Evolutionary conservation across 345 rosid species (phyloP).

Genomic region (Gossypium raimondii): DNA sequence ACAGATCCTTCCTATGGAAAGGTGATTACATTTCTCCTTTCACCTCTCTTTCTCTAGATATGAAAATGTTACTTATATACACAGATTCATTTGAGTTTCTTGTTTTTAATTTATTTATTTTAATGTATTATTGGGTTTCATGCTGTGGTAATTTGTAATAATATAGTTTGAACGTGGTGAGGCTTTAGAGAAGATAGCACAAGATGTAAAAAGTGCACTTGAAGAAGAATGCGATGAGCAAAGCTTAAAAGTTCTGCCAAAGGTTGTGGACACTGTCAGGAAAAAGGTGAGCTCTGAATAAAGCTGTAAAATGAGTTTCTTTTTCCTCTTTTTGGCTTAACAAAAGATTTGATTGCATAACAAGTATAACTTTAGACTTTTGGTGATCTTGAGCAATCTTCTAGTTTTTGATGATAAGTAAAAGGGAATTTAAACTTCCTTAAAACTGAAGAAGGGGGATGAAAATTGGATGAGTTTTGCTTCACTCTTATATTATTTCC

Average conservation of each 20-base stretch:
- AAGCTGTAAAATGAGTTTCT: background rate
- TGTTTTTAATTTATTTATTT: background rate
- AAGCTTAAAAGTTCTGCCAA: slow-evolving; percentile 70
- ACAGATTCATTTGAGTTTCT: background rate
- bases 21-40: slow-evolving; percentile 40
- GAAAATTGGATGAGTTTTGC: background rate
- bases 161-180: slow-evolving; percentile 94
- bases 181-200: slow-evolving; percentile 78
- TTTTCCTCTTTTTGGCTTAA: slow-evolving; percentile 13
- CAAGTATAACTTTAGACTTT: background rate
- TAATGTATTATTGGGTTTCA: background rate
- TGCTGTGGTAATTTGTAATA: slow-evolving; percentile 5
- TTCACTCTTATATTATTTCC: slow-evolving; percentile 4
- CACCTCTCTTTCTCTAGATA: slow-evolving; percentile 16
- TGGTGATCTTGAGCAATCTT: background rate
- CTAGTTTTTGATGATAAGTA: background rate
- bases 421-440: background rate
- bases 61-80: background rate
- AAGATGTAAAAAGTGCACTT: slow-evolving; percentile 57
- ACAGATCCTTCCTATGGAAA: slow-evolving; percentile 83
- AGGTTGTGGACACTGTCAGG: slow-evolving; percentile 82
- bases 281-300: slow-evolving; percentile 53
- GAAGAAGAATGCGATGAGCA: slow-evolving; percentile 86
- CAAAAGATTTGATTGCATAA: background rate
- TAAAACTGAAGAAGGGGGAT: background rate